Percentiles rank a stretch among this genome's conserved stretches.
Evolutionary conservation across 768 basidiomycete species (phyloP).

Genomic region (Boletus huronensis): DNA sequence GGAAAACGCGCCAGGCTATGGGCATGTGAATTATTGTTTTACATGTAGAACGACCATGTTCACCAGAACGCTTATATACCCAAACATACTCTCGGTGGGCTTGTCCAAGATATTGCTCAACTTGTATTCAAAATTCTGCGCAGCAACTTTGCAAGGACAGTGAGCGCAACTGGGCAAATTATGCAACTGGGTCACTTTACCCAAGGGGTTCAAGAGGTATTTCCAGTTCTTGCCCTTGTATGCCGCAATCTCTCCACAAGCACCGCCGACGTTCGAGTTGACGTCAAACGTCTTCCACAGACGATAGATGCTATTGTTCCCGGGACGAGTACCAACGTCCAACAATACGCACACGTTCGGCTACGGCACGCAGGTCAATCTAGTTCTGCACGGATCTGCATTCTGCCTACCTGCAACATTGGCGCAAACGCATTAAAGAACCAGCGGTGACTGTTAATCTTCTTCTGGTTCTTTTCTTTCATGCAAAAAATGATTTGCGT

Average conservation of each 20-base stretch:
- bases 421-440: constrained; percentile 93
- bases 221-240: constrained; percentile 91
- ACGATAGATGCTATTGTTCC: constrained; percentile 84
- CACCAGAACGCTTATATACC: constrained; percentile 94
- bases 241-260: constrained; percentile 94
- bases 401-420: constrained; percentile 65
- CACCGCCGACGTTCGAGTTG: constrained; percentile 89
- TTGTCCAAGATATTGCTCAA: constrained; percentile 89
- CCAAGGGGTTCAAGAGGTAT: constrained; percentile 77
- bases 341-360: constrained; percentile 90
- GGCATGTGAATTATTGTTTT: constrained; percentile 9
- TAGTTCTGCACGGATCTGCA: neutral
- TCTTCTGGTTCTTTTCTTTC: constrained; percentile 94
- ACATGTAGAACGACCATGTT: constrained; percentile 14
- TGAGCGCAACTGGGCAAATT: neutral
- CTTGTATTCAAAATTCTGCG: constrained; percentile 97
- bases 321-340: constrained; percentile 92
- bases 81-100: constrained; percentile 83
- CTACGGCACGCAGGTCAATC: constrained; percentile 32
- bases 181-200: constrained; percentile 36
- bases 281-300: constrained; percentile 95
- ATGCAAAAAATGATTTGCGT: constrained; percentile 91
- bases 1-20: constrained; percentile 88
- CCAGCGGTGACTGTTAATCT: constrained; percentile 96
- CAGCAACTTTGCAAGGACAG: constrained; percentile 55